These are phyloP conservation scores for Russula griseocarnosa DNA, from an alignment of 768 basidiomycete genomes.

Conservation along the genomic window DNA sequence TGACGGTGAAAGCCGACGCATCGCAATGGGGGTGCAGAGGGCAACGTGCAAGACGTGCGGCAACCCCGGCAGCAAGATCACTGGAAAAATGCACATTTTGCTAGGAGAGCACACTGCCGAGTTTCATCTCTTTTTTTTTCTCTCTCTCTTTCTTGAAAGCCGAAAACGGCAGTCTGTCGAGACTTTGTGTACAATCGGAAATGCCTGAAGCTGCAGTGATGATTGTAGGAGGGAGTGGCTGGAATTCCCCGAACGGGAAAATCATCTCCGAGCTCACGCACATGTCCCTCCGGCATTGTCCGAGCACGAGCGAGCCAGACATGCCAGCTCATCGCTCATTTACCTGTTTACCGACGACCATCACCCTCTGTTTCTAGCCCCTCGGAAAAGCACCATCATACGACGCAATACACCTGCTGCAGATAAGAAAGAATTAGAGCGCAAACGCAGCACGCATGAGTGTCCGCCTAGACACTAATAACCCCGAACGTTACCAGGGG, in stretches of 20 bases:
- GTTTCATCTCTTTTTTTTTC: not conserved
- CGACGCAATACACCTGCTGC: not conserved
- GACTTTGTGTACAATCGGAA: not conserved
- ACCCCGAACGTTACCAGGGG: slow-evolving; percentile 35
- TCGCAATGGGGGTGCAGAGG: slow-evolving; percentile 11
- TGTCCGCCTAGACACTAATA: slow-evolving; percentile 21
- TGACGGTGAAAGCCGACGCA: slow-evolving; percentile 8
- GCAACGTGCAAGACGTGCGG: slow-evolving; percentile 25
- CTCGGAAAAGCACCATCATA: slow-evolving; percentile 8
- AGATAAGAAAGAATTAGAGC: slow-evolving; percentile 10
- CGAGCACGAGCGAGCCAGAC: not conserved
- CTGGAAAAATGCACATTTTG: not conserved
- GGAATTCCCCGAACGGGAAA: not conserved
- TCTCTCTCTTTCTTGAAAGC: not conserved
- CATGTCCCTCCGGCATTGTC: not conserved
- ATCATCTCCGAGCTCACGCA: slow-evolving; percentile 13
- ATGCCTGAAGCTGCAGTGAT: not conserved
- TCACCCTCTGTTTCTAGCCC: slow-evolving; percentile 6
- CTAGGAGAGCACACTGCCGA: slow-evolving; percentile 2
- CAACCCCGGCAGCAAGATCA: slow-evolving; percentile 8
- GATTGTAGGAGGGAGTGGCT: not conserved
- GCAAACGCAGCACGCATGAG: slow-evolving; percentile 17
- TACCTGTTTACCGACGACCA: not conserved
- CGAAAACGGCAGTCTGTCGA: not conserved
- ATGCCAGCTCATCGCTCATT: not conserved